Evolutionary conservation across 1,284 basidiomycete species (phyloP), one percentile per base, ranked within the genome.

Genomic region (Hymenochaete sp.): DNA sequence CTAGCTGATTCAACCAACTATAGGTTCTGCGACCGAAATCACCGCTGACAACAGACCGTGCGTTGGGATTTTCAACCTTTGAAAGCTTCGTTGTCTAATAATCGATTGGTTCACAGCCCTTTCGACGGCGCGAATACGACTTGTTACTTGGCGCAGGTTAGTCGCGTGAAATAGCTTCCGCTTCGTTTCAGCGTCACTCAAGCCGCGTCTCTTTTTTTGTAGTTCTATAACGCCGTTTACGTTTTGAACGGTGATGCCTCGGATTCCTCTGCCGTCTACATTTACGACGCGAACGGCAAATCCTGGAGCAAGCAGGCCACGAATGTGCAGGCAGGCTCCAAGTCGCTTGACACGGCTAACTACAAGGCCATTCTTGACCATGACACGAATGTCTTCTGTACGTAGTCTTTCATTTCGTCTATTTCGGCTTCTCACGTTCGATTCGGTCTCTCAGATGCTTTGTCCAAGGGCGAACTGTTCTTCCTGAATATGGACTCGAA

Each of bases 381-480:
- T 55, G 89, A 93, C 63, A 93, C 89, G 43, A 90, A 91, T 51
- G 75, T 82, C 49, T 80, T 92, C 66, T 90, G 79, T 80, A 53
- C 39, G 68, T 55, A 3, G 13, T 21, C 27, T 18, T 52, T 62
- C 28, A 38, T 13, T 47, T 56, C 53, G 16, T 50, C 51, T 31
- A 37, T 61, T 32, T n/a, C 25, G 11, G 19, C 10, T 52, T 31
- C 14, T 47, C 37, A 8, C 19, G 47, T 25, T 33, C 28, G 31
- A 18, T 49, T 27, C 43, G 24, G 24, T n/a, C 29, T 25, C 45
- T 5, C 32, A 81, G 82, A 84, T 58, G 79, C 77, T 1, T 61
- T 84, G 47, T 79, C 78, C 6, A 63, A 73, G 1, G 72, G 69
- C 36, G 73, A 72, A 49, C 49, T 86, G 16, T 89, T 68, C 58